Percentiles rank a stretch among this genome's conserved stretches.
Conservation (phyloP, 2,329 filamentous ascomycete species). For the Venturia oleaginea region DNA sequence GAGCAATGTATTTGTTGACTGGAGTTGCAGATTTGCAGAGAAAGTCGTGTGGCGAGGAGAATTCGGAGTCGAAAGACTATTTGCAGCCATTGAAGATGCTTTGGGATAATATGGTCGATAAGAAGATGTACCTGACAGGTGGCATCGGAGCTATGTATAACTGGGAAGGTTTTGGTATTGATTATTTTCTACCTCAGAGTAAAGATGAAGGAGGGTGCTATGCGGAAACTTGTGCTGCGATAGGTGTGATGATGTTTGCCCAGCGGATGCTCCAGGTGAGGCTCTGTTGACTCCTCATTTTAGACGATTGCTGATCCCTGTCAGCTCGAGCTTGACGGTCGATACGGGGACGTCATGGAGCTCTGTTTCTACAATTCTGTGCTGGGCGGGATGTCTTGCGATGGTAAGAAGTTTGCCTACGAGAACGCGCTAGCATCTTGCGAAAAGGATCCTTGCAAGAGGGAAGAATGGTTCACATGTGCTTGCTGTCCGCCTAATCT, state of each 20-base stretch:
- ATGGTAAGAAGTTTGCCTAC: conserved; percentile 52
- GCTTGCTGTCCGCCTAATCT: conserved; percentile 55
- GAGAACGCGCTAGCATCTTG: conserved; percentile 52
- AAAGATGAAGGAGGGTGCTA: conserved; percentile 55
- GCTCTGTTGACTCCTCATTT: not conserved
- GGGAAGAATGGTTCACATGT: conserved; percentile 50
- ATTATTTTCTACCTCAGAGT: conserved; percentile 50
- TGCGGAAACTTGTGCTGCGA: conserved; percentile 52
- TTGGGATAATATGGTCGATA: conserved; percentile 52
- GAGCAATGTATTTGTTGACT: conserved; percentile 52
- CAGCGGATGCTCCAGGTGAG: conserved; percentile 44
- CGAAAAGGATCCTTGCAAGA: conserved; percentile 38
- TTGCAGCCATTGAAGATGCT: conserved; percentile 36
- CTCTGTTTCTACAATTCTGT: conserved; percentile 52
- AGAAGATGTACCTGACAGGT: conserved; percentile 55
- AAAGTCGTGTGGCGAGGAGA: conserved; percentile 23
- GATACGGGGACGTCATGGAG: conserved; percentile 52
- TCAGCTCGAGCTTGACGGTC: conserved; percentile 41
- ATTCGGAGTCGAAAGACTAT: conserved; percentile 24
- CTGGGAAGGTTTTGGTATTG: conserved; percentile 52
- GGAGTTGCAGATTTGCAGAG: conserved; percentile 47
- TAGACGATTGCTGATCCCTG: conserved; percentile 14
- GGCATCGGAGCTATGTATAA: conserved; percentile 50
- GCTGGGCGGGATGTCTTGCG: conserved; percentile 47
- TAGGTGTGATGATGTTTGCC: conserved; percentile 52